phyloP scores from a whole-genome alignment of 768 basidiomycete species.

The Phaffia tasmanica region DNA sequence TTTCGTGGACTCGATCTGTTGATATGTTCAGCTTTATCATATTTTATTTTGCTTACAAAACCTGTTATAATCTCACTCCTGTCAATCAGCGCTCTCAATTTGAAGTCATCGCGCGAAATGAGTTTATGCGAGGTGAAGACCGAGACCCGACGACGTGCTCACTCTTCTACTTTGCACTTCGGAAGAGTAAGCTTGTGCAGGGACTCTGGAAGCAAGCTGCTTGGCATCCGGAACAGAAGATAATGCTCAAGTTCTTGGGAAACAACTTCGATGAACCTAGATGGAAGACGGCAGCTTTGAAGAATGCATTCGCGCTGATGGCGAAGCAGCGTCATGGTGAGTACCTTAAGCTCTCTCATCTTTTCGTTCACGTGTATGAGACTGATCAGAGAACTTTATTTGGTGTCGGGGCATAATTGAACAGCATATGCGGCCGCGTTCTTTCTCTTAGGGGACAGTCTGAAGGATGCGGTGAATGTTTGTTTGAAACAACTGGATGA shows the following conservation, averaged over 20 bases:
- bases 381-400: background rate
- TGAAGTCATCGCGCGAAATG: constrained; percentile 79
- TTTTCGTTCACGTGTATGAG: background rate
- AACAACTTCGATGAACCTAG: constrained; percentile 76
- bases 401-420: background rate
- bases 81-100: constrained; percentile 59
- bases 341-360: constrained; percentile 30
- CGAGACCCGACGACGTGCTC: constrained; percentile 84
- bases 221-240: constrained; percentile 77
- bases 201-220: constrained; percentile 91
- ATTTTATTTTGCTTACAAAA: constrained; percentile 20
- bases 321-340: constrained; percentile 83
- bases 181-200: constrained; percentile 81
- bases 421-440: constrained; percentile 97
- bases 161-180: constrained; percentile 86
- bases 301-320: constrained; percentile 88
- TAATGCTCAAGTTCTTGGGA: constrained; percentile 82
- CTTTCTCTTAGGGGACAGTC: constrained; percentile 76
- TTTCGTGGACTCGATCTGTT: background rate
- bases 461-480: constrained; percentile 85
- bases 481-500: constrained; percentile 78
- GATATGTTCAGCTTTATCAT: background rate
- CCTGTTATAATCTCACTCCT: background rate
- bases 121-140: constrained; percentile 75
- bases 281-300: constrained; percentile 86